Percentiles rank a stretch among this genome's conserved stretches.
Evolutionary conservation across 148 eudicot genomes (phyloP).

Genomic region (Rhododendron ferrugineum): DNA sequence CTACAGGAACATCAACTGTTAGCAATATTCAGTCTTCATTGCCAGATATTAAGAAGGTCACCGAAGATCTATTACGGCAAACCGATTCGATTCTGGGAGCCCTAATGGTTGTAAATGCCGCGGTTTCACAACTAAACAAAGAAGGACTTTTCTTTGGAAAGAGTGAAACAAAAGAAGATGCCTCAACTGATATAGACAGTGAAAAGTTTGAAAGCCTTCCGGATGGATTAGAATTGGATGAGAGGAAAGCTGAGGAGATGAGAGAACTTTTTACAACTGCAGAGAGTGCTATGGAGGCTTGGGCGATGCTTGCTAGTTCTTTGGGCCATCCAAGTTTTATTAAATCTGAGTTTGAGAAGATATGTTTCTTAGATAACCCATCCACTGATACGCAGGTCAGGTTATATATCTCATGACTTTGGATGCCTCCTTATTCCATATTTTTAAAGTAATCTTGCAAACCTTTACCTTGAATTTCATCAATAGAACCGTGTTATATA

Average conservation of each 20-base stretch:
- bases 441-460: neutral
- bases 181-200: slow-evolving; percentile 25
- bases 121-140: slow-evolving; percentile 55
- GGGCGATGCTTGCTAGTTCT: slow-evolving; percentile 96
- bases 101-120: slow-evolving; percentile 74
- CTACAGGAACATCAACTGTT: slow-evolving; percentile 20
- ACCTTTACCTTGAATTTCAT: neutral
- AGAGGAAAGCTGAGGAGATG: slow-evolving; percentile 79
- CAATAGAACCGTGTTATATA: neutral
- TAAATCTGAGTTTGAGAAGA: slow-evolving; percentile 90
- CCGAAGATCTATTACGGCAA: slow-evolving; percentile 74
- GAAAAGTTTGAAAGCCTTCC: slow-evolving; percentile 20
- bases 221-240: slow-evolving; percentile 42
- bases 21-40: slow-evolving; percentile 48
- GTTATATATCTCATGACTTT: slow-evolving; percentile 1
- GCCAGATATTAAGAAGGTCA: slow-evolving; percentile 77
- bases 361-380: slow-evolving; percentile 86
- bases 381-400: slow-evolving; percentile 91
- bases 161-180: slow-evolving; percentile 30
- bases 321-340: slow-evolving; percentile 88
- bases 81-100: slow-evolving; percentile 89
- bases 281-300: slow-evolving; percentile 99
- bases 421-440: neutral
- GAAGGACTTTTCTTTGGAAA: slow-evolving; percentile 36
- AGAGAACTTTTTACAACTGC: slow-evolving; percentile 81